Evolutionary conservation across 257 asterid genomes (phyloP).

Genomic region (Nicotiana obtusifolia): DNA sequence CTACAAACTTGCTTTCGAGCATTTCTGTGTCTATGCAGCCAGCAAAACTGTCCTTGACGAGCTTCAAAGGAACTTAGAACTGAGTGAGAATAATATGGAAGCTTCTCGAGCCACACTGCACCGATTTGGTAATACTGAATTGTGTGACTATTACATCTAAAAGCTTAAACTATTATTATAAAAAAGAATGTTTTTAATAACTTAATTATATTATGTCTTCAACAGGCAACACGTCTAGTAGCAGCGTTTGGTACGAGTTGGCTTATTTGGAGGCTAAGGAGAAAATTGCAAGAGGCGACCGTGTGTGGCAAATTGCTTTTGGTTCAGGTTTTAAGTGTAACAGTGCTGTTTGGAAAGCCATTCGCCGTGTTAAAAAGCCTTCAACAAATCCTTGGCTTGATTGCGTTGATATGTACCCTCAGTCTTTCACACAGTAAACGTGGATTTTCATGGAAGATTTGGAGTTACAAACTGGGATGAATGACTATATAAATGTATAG

Average conservation of each 20-base stretch:
- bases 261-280: slow-evolving; percentile 90
- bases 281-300: slow-evolving; percentile 56
- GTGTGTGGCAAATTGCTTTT: slow-evolving; percentile 87
- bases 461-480: background rate
- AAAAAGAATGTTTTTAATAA: background rate
- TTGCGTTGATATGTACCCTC: slow-evolving; percentile 53
- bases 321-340: slow-evolving; percentile 97
- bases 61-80: slow-evolving; percentile 78
- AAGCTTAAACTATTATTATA: background rate
- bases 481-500: background rate
- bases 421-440: background rate
- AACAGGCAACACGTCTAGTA: slow-evolving; percentile 67
- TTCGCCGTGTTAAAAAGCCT: slow-evolving; percentile 36
- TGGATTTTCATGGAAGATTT: background rate
- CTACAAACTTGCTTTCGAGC: slow-evolving; percentile 93
- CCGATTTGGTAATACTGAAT: slow-evolving; percentile 47
- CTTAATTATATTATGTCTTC: background rate
- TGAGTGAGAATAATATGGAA: slow-evolving; percentile 70
- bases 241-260: slow-evolving; percentile 93
- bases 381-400: slow-evolving; percentile 68
- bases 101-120: slow-evolving; percentile 69
- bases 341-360: slow-evolving; percentile 79
- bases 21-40: slow-evolving; percentile 86
- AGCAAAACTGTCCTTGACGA: slow-evolving; percentile 81
- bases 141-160: background rate